Conservation (phyloP, 768 basidiomycete species). For the Amyloporia xantha region DNA sequence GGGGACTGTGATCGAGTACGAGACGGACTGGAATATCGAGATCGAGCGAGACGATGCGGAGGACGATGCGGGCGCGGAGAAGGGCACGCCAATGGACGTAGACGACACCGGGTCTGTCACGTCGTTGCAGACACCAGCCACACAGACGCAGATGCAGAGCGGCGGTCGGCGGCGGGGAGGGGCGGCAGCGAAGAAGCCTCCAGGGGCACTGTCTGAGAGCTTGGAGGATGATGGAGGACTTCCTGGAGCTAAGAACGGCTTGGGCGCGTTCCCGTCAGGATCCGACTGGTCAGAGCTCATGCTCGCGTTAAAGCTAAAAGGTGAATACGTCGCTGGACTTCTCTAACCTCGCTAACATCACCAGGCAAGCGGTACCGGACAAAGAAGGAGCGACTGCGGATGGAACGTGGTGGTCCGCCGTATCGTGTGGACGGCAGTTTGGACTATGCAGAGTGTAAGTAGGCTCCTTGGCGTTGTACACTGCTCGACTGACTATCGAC, state of each 20-base stretch:
- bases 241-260: slow-evolving; percentile 71
- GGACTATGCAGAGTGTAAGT: slow-evolving; percentile 64
- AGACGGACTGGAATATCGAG: slow-evolving; percentile 81
- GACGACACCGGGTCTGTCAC: slow-evolving; percentile 32
- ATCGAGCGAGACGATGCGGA: slow-evolving; percentile 51
- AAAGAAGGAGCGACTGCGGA: slow-evolving; percentile 73
- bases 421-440: slow-evolving; percentile 70
- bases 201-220: slow-evolving; percentile 36
- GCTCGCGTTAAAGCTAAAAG: slow-evolving; percentile 70
- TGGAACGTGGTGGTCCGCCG: slow-evolving; percentile 73
- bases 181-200: slow-evolving; percentile 34
- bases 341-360: no score
- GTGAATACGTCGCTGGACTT: no score
- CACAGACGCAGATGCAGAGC: slow-evolving; percentile 2
- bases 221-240: slow-evolving; percentile 65
- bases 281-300: slow-evolving; percentile 70
- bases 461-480: neutral
- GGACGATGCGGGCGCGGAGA: slow-evolving; percentile 12
- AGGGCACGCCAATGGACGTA: slow-evolving; percentile 29
- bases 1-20: slow-evolving; percentile 71
- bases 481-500: neutral
- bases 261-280: slow-evolving; percentile 64
- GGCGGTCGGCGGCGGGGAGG: slow-evolving; percentile 10
- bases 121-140: slow-evolving; percentile 11
- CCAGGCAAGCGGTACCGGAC: slow-evolving; percentile 72